Evolutionary conservation across 2,329 filamentous ascomycete genomes (phyloP).

Genomic region (Alternaria sp.): DNA sequence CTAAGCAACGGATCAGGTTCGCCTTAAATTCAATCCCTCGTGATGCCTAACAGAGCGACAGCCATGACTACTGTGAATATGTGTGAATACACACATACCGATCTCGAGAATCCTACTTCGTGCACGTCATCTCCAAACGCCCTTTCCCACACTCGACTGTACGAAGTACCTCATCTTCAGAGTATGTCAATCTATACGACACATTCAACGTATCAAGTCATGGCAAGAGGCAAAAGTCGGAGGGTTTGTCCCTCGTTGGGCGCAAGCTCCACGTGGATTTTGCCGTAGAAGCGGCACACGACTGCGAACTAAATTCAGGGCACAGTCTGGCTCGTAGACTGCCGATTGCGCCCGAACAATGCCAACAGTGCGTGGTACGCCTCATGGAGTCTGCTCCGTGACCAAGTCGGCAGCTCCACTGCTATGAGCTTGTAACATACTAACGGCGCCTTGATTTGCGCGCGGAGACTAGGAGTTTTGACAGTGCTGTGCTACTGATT

Average conservation of each 20-base stretch:
- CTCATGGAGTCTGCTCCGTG: neutral
- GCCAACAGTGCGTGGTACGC: neutral
- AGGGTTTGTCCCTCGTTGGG: neutral
- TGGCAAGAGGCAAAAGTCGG: neutral
- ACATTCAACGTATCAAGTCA: neutral
- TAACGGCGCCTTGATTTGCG: neutral
- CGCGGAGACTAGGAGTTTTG: neutral
- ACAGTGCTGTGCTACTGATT: neutral
- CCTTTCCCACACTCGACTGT: neutral
- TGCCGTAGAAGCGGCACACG: neutral
- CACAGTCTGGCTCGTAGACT: neutral
- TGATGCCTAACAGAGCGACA: neutral
- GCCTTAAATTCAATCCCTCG: neutral
- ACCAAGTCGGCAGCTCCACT: neutral
- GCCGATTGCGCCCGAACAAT: conserved; percentile 3
- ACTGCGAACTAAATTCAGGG: neutral
- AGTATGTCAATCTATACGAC: neutral
- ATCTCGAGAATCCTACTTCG: neutral
- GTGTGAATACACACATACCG: neutral
- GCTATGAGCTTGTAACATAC: conserved; percentile 1
- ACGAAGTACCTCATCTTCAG: neutral
- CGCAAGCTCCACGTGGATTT: neutral
- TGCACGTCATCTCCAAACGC: neutral
- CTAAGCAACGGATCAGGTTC: neutral
- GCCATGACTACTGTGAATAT: neutral